Evolutionary conservation across 2,329 filamentous ascomycete species (phyloP), one percentile per base, ranked within the genome.

Genomic region (Drechslerella stenobrocha): DNA sequence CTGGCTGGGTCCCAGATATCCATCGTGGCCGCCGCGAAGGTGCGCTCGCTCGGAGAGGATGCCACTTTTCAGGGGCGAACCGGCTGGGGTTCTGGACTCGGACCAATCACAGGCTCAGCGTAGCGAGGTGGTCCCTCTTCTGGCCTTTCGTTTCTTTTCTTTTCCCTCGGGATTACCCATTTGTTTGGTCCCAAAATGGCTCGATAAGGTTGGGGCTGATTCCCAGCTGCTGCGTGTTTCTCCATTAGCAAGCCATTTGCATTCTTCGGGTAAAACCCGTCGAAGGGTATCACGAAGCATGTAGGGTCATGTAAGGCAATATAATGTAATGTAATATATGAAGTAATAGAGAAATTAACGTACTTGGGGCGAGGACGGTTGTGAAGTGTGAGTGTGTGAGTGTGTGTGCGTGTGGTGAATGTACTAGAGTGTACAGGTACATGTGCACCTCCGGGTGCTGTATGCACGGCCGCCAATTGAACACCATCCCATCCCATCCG

Each of bases 181-280:
- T 46, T 24, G 9, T 23, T 37, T 44, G 51, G 51, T 44, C 45
- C 52, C 37, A 37, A 35, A 55, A 59, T 46, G 53, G 35, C 44
- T 59, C 50, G 63, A 66, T 60, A 67, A 60, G 63, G 50, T 60
- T 67, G 63, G 61, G 50, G 63, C 55, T 55, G 34, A 67, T 60
- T 53, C 60, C 60, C 55, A 60, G 52, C 32, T 63, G 56, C 48
- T 30, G 23, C 56, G 47, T 30, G 28, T 30, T 47, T 60, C 51
- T 51, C 56, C 56, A 47, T 52, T 46, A 46, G 30, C 23, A 9
- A 28, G 32, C 47, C 20, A 22, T 18, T 5, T 42, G 37, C 37
- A 42, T 42, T 5, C 15, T n/a, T 42, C 37, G 37, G 37, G 37
- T 42, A 37, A 13, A 37, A 37, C 34, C 34, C 34, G 34, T 37